phyloP scores from a whole-genome alignment of 495 filamentous ascomycete genomes.

The Aspergillus homomorphus region DNA sequence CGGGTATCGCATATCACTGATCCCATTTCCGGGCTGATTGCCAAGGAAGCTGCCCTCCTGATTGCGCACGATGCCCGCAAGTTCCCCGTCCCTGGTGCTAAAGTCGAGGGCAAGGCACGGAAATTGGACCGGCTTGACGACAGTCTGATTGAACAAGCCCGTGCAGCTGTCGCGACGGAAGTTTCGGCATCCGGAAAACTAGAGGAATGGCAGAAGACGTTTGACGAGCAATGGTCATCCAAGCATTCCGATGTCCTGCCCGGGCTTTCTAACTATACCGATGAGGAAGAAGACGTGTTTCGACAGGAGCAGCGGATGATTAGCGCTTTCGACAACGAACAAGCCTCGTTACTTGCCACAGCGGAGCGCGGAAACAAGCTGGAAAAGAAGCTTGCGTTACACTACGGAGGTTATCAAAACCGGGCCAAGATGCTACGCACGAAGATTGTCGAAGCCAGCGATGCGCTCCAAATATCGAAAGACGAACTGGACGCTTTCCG shows the following conservation, averaged over 20 bases:
- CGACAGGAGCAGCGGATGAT: slow-evolving; percentile 49
- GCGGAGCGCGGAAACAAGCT: slow-evolving; percentile 79
- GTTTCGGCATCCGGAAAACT: slow-evolving; percentile 51
- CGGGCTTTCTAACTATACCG: slow-evolving; percentile 73
- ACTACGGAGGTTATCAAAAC: slow-evolving; percentile 87
- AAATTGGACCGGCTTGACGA: slow-evolving; percentile 70
- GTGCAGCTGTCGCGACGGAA: slow-evolving; percentile 72
- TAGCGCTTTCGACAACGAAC: slow-evolving; percentile 51
- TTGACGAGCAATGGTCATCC: slow-evolving; percentile 66
- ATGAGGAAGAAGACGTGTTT: slow-evolving; percentile 55
- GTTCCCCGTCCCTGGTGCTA: slow-evolving; percentile 65
- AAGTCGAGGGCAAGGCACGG: slow-evolving; percentile 56
- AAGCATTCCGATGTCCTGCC: slow-evolving; percentile 62
- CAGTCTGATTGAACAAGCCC: slow-evolving; percentile 65
- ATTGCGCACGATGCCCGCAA: slow-evolving; percentile 77
- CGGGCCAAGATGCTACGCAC: slow-evolving; percentile 75
- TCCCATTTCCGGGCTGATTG: slow-evolving; percentile 59
- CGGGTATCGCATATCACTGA: slow-evolving; percentile 52
- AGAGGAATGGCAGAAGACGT: slow-evolving; percentile 52
- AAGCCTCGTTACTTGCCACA: slow-evolving; percentile 64
- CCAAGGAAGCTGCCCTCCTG: slow-evolving; percentile 70
- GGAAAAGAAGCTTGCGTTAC: slow-evolving; percentile 88
- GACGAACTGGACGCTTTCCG: slow-evolving; percentile 72
- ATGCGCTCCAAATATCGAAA: slow-evolving; percentile 70
- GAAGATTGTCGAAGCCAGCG: slow-evolving; percentile 76